Base-by-base conservation (phyloP, 2,329 filamentous ascomycete genomes). In the Sporothrix pallida region DNA sequence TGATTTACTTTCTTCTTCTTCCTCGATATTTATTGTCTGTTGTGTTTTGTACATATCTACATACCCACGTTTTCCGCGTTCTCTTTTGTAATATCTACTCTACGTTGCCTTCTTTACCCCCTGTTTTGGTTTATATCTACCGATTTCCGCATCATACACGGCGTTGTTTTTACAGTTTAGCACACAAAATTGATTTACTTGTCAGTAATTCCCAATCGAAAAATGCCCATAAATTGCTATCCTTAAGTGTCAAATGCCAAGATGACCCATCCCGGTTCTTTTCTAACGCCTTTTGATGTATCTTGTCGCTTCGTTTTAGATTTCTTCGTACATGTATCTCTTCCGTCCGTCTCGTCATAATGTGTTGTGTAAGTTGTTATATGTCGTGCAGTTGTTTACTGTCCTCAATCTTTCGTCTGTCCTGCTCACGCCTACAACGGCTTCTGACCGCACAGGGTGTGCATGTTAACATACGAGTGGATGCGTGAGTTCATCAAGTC, bases 401-500 rank as follows among this genome's bases (percentile, higher is more conserved):
- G 46, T 48, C 5, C 46, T 48, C 46, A 8, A 37, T 5, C 2
- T 12, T 48, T 48, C 46, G 15, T 20, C 13, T 15, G 2, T 13
- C 23, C 9, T 26, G 26, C 31, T 15, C 3, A 37, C 31, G 5
- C 13, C 42, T 65, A 48, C 62, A 65, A 23, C n/a, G 75, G 73
- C 72, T 76, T 75, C 56, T 75, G 75, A 2, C 73, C 75, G 26
- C 63, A 75, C 17, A 72, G 60, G 7, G 72, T 58, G 54, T 75
- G 75, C 68, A 75, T 52, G 17, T 70, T 63, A 15, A 75, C 44
- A 26, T 75, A 77, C 20, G 74, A 58, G 26, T 76, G 75, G 9
- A 78, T 72, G 26, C 74, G 70, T n/a, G 58, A 20, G 65, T 77
- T 73, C 56, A 75, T 73, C 37, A 78, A 56, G 3, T 75, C 76